Base-by-base conservation (phyloP, 179 eudicot genomes). In the Spergularia azorica region DNA sequence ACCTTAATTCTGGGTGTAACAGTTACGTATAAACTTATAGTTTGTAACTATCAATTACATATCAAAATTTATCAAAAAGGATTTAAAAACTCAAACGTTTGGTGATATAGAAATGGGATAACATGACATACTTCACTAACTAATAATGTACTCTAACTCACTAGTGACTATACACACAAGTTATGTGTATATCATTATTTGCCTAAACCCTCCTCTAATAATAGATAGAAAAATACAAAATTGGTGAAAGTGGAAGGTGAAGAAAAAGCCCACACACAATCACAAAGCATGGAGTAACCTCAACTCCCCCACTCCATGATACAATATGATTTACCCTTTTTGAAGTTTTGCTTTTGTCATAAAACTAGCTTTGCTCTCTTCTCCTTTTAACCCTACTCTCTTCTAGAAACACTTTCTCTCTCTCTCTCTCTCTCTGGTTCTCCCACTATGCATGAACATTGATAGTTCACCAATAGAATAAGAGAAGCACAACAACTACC, bases 221-320 rank as follows among this genome's bases (percentile, higher is more conserved):
- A 26, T 26, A 26, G 32, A 26, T 26, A 39, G 38, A 38, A 66
- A 56, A 59, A 9, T 39, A 67, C 38, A 51, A 36, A 65, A 16
- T 71, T 36, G 75, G 21, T 71, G 67, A 57, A 83, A 88, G 92
- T 89, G 92, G 90, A 89, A 85, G 90, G 92, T 89, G 89, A 89
- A 85, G 83, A 86, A 86, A 86, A 89, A 46, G 38, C 73, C 67
- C 76, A 73, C 81, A 70, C 80, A 71, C 57, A 55, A 71, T 66
- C 75, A 78, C 59, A 72, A 73, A 66, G 17, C 41, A 72, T 17
- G 26, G 66, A 59, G 59, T 32, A 51, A 69, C 26, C 48, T 17
- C 5, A 63, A 71, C 54, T 36, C 13, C 15, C 38, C 15, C 18
- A 7, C 54, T 20, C 52, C 46, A 14, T 69, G 38, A 78, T 73